phyloP scores from a whole-genome alignment of 306 rosid species.

The Calophaca sinica region DNA sequence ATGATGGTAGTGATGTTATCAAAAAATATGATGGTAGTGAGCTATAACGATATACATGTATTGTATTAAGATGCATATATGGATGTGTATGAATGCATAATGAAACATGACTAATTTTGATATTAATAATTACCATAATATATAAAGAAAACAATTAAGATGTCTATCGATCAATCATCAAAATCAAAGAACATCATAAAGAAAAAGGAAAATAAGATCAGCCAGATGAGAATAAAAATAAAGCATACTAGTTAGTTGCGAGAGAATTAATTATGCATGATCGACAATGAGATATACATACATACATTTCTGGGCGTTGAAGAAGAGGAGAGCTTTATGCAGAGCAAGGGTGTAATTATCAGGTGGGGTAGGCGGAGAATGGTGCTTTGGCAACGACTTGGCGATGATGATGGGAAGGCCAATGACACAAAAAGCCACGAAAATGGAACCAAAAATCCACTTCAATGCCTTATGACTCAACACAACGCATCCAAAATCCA shows the following conservation, averaged over 20 bases:
- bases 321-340: conserved; percentile 66
- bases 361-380: conserved; percentile 41
- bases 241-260: no score
- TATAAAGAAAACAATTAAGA: no score
- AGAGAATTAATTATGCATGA: no score
- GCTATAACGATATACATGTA: no score
- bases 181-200: no score
- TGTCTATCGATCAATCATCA: no score
- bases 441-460: conserved; percentile 45
- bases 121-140: background rate
- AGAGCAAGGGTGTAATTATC: conserved; percentile 69
- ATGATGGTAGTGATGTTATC: no score
- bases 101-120: no score
- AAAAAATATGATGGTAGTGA: no score
- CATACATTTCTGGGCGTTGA: conserved; percentile 76
- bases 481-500: conserved; percentile 65
- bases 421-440: conserved; percentile 54
- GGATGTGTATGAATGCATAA: background rate
- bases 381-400: conserved; percentile 53
- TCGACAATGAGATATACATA: no score
- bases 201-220: background rate
- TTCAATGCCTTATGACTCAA: conserved; percentile 56
- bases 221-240: background rate
- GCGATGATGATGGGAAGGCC: conserved; percentile 62
- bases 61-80: background rate